Evolutionary conservation across 495 filamentous ascomycete species (phyloP), one percentile per base, ranked within the genome.

Genomic region (Penicillium roqueforti): DNA sequence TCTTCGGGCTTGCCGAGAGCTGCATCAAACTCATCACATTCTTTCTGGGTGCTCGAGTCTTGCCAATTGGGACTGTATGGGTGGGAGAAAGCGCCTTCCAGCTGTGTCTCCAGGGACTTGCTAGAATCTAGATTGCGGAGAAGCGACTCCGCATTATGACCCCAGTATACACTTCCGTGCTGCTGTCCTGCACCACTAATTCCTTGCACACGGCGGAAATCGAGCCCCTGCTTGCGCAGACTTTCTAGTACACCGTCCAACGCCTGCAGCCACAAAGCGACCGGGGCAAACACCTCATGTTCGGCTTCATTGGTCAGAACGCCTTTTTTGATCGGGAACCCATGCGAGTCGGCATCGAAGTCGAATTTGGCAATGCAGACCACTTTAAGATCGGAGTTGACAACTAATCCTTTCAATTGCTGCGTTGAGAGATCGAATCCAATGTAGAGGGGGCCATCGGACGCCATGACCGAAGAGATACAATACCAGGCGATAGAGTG

Each of bases 401-500:
- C 86, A 47, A 89, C 86, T 59, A 98, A 82, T 40, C 88, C 89
- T 79, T 98, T 98, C 25, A 97, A 77, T 67, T 96, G 91, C 71
- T 97, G 93, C 52, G 93, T 97, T 23, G 91, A 96, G 42, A 98
- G 87, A 69, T 98, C 92, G 67, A 97, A 92, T 38, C 92, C 92
- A 53, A 97, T 80, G 59, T 96, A 97, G 51, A 95, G 76, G 13
- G 89, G 85, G 16, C 71, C 75, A 41, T 71, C 60, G 14, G 64
- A 63, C 32, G 58, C 61, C 71, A 76, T 78, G 56, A 49, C 53
- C 45, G 34, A 6, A 36, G 39, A 43, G 14, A 42, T 42, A 32
- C 38, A 32, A 22, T 42, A 32, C 39, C 23, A 32, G 7, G 25
- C 47, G 28, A 28, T 28, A 38, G 25, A 47, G 13, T 8, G 22